Evolutionary conservation across 2,329 filamentous ascomycete genomes (phyloP), one percentile per base, ranked within the genome.

Genomic region (Triangularia setosa): DNA sequence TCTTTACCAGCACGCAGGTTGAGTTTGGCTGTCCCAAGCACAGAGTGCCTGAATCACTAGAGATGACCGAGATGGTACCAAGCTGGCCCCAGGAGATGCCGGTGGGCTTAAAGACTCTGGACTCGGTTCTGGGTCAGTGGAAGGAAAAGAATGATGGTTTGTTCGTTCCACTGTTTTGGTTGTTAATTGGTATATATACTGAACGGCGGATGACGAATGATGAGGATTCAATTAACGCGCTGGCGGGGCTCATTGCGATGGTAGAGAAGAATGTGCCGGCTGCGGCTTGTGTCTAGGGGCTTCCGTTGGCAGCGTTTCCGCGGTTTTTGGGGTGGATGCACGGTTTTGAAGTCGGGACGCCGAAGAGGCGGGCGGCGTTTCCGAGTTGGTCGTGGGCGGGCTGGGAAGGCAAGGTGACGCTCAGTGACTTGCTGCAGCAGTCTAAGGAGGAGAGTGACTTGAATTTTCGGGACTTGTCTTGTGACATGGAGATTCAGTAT

Each of bases 351-450:
- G 63, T 54, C 4, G 56, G 30, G n/a, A 23, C 18, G 7, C 63
- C 65, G 0, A 52, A 56, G 21, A 48, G 65, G 16, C 33, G 62
- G 11, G 6, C n/a, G 11, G 28, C 11, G 0, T 65, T 67, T 21
- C 63, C 65, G 4, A 60, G 44, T 2, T 67, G 65, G 65, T 28
- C 30, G 7, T 66, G 65, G 65, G 54, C 48, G 3, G 65, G 65
- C 5, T 67, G 63, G 65, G 52, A 60, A 54, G 65, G 65, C 0
- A n/a, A 21, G 18, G 40, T 21, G 40, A 9, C 4, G 6, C 11
- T 48, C 18, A 21, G 1, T 21, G 7, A 48, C 16, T 6, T 9
- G 40, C n/a, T 48, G 53, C n/a, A 1, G 63, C 53, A 1, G 52
- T 28, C 7, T 30, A 58, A 8, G 52, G 28, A 1, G 40, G 40